phyloP scores from a whole-genome alignment of 2,329 filamentous ascomycete species.

The Nigrograna mackinnonii region DNA sequence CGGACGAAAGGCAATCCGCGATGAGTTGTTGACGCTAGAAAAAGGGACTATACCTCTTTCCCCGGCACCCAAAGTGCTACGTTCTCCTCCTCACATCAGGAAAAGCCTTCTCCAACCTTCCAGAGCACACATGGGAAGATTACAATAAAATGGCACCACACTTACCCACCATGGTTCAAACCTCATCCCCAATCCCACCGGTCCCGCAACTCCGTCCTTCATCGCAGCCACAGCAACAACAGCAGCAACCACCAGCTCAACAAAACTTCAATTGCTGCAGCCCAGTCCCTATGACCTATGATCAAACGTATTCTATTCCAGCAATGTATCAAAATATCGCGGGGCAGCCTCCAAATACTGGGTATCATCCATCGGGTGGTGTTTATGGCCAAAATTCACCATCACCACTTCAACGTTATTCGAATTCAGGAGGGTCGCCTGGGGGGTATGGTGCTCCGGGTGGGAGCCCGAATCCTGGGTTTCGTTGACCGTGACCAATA shows the following conservation, averaged over 20 bases:
- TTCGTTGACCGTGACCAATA: too few relatives aligned
- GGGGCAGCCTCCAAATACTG: too few relatives aligned
- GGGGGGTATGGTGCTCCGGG: too few relatives aligned
- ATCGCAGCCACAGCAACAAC: slow-evolving; percentile 2
- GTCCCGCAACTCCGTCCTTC: slow-evolving; percentile 13
- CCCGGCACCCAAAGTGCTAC: slow-evolving; percentile 25
- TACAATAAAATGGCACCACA: slow-evolving; percentile 32
- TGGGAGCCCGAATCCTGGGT: too few relatives aligned
- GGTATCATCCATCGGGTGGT: too few relatives aligned
- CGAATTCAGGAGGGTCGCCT: too few relatives aligned
- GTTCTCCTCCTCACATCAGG: slow-evolving; percentile 28
- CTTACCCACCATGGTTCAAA: slow-evolving; percentile 25
- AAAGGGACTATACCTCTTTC: slow-evolving; percentile 34
- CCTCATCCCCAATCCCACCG: slow-evolving; percentile 24
- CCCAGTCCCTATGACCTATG: too few relatives aligned
- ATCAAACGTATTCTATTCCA: too few relatives aligned
- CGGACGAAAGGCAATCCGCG: background rate
- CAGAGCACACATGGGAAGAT: slow-evolving; percentile 34
- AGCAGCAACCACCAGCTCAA: slow-evolving; percentile 1
- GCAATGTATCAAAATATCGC: too few relatives aligned
- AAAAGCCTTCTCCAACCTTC: slow-evolving; percentile 35
- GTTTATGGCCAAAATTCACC: too few relatives aligned
- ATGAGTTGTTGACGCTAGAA: background rate
- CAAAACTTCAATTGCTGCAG: background rate
- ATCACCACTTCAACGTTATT: too few relatives aligned